phyloP scores from a whole-genome alignment of 139 green algal genomes.

The Closterium sp. region DNA sequence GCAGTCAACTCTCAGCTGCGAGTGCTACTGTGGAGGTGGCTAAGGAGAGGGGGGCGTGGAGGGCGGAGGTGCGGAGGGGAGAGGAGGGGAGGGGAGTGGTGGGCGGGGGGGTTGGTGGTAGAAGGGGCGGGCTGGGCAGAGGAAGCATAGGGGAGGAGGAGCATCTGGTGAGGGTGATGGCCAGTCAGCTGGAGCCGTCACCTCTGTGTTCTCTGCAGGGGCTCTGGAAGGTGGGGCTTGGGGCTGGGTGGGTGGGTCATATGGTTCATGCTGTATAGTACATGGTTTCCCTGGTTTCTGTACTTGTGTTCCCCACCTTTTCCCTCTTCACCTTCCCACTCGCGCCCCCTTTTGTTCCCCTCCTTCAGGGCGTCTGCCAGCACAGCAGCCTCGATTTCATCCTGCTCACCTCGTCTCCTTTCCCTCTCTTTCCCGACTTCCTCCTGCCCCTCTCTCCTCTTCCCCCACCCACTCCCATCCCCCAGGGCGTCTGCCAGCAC shows the following conservation, averaged over 20 bases:
- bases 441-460: no score
- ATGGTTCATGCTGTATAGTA: background rate
- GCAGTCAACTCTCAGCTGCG: background rate
- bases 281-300: background rate
- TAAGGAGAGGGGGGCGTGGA: background rate
- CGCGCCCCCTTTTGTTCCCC: no score
- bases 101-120: background rate
- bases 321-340: no score
- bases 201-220: background rate
- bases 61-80: background rate
- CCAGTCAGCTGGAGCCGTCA: background rate
- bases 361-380: no score
- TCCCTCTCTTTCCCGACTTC: background rate
- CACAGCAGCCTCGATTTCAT: no score
- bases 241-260: no score
- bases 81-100: background rate
- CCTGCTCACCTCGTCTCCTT: no score
- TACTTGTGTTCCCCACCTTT: no score
- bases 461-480: background rate
- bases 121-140: background rate
- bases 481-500: background rate
- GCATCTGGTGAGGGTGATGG: background rate
- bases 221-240: background rate
- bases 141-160: background rate
- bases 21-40: background rate